These are phyloP conservation scores for Phialemonium atrogriseum DNA, from an alignment of 2,329 filamentous ascomycete species.

Conservation along the genomic window DNA sequence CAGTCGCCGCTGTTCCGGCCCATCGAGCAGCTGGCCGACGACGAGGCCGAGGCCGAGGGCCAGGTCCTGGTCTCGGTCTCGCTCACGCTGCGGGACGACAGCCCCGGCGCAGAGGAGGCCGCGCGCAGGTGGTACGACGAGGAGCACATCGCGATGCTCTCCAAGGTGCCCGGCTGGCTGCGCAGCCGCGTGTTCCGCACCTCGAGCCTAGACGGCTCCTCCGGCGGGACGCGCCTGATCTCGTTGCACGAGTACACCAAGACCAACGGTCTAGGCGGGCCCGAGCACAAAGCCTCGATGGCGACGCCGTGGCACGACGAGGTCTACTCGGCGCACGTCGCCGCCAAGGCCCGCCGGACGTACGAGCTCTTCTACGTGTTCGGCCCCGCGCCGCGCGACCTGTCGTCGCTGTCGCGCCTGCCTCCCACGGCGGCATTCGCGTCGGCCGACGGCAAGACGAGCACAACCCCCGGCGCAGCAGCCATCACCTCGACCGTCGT, in stretches of 20 bases:
- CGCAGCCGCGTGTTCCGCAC: constrained; percentile 64
- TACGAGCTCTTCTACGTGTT: constrained; percentile 77
- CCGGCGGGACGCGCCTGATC: constrained; percentile 48
- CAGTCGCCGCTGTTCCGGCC: constrained; percentile 48
- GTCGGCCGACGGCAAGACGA: constrained; percentile 45
- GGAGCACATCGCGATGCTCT: constrained; percentile 64
- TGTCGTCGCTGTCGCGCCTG: constrained; percentile 45
- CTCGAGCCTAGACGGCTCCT: constrained; percentile 52
- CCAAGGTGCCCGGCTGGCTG: constrained; percentile 71
- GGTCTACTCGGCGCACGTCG: constrained; percentile 51
- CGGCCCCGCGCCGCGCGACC: constrained; percentile 62
- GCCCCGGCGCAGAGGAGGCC: constrained; percentile 37
- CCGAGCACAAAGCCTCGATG: constrained; percentile 55
- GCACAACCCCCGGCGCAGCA: constrained; percentile 41
- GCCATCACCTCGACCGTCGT: constrained; percentile 59
- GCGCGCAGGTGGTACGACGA: constrained; percentile 66
- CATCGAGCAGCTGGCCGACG: constrained; percentile 50
- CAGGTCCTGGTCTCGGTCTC: constrained; percentile 56
- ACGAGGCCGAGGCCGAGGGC: constrained; percentile 48
- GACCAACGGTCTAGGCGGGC: constrained; percentile 56
- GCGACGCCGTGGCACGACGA: constrained; percentile 53
- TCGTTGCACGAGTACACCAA: constrained; percentile 65
- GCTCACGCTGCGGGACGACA: constrained; percentile 40
- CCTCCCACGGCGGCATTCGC: constrained; percentile 39
- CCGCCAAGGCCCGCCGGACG: constrained; percentile 45